Conservation (phyloP, 2,329 filamentous ascomycete species). For the Colletotrichum sp. region DNA sequence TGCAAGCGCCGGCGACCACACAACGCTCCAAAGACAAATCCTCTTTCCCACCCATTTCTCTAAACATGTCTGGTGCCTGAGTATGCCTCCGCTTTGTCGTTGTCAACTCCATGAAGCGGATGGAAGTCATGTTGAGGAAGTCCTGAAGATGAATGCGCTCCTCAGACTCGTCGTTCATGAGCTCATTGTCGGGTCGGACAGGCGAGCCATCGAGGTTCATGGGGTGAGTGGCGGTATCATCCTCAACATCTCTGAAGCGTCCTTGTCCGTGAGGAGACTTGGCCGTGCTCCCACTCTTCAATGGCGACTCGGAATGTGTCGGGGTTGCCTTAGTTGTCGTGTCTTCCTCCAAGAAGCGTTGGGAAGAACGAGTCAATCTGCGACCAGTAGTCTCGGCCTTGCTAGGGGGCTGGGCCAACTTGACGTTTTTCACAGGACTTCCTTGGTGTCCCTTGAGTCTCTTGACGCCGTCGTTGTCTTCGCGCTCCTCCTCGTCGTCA, state of each 20-base stretch:
- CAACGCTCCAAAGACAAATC: constrained; percentile 73
- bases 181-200: constrained; percentile 44
- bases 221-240: constrained; percentile 46
- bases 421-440: constrained; percentile 79
- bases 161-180: constrained; percentile 55
- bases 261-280: constrained; percentile 62
- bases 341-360: constrained; percentile 49
- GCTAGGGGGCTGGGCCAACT: constrained; percentile 70
- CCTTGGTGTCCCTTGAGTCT: constrained; percentile 73
- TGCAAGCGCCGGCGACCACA: constrained; percentile 88
- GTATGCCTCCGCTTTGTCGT: constrained; percentile 93
- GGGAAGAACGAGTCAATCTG: constrained; percentile 55
- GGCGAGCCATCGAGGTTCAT: constrained; percentile 48
- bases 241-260: constrained; percentile 60
- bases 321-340: constrained; percentile 40
- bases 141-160: constrained; percentile 83
- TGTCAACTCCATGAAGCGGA: constrained; percentile 98
- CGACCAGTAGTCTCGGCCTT: constrained; percentile 71
- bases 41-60: constrained; percentile 51
- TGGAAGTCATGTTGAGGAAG: constrained; percentile 93
- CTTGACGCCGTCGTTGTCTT: constrained; percentile 67
- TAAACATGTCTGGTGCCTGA: constrained; percentile 60
- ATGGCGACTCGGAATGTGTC: constrained; percentile 51
- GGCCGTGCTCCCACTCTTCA: constrained; percentile 41
- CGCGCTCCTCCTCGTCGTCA: constrained; percentile 65